Evolutionary conservation across 75 land plant species (phyloP).

Genomic region (Pseudotsuga menziesii): DNA sequence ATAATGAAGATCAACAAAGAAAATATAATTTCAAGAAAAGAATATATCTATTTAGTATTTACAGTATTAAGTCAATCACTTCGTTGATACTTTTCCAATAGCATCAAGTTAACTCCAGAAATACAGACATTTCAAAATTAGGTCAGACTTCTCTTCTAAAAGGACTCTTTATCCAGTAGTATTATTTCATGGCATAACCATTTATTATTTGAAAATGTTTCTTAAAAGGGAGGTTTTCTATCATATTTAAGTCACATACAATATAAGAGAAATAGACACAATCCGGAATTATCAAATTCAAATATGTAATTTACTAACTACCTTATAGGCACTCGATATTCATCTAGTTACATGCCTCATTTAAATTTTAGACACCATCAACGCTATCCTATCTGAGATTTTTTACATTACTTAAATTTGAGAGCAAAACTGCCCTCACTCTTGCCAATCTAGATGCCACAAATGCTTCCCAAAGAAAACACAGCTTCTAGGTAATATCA

Average conservation of each 20-base stretch:
- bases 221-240: background rate
- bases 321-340: too few relatives aligned
- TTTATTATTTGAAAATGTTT: background rate
- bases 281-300: background rate
- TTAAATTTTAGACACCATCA: too few relatives aligned
- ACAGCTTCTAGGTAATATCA: background rate
- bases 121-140: too few relatives aligned
- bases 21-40: too few relatives aligned
- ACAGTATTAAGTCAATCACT: background rate
- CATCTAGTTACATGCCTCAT: too few relatives aligned
- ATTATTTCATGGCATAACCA: too few relatives aligned
- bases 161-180: too few relatives aligned
- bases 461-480: background rate
- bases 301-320: too few relatives aligned
- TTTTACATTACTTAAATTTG: background rate
- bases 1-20: too few relatives aligned
- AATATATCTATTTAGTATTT: background rate
- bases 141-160: too few relatives aligned
- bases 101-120: background rate
- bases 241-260: background rate
- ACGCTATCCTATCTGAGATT: background rate
- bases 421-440: background rate
- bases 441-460: background rate
- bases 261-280: background rate
- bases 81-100: background rate